Evolutionary conservation across 2,329 filamentous ascomycete species (phyloP), one percentile per base, ranked within the genome.

Genomic region (Cordyceps cicadae): DNA sequence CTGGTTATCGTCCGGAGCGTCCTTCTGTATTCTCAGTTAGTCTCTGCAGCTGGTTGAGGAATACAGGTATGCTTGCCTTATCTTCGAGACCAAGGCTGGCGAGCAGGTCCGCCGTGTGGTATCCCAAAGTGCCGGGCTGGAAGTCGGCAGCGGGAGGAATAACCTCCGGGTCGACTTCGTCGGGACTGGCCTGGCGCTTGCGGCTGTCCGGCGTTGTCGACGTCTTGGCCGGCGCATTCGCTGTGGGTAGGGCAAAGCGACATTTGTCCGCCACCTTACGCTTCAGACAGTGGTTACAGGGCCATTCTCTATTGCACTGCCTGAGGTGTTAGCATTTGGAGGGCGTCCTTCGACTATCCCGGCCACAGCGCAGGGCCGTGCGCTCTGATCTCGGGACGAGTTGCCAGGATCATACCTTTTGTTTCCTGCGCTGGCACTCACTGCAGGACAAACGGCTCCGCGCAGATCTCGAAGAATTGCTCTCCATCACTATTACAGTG

Each of bases 401-500:
- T n/a, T 19, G 2, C 32, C 1, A 19, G 29, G 9, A 9, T 26
- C 68, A 6, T 61, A 74, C 73, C 68, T 72, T 75, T 68, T 75
- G 73, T 66, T 75, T 75, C 54, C 73, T 70, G n/a, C 73, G 70
- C 45, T 70, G 66, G 60, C 73, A 79, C 66, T 79, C 77, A 5
- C 75, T 75, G 63, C 77, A 79, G 54, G 77, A 75, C 12, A 69
- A 65, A 46, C 70, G 69, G 62, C 50, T 59, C 26, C 57, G 57
- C 15, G 57, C 41, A 8, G 57, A 29, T 39, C 15, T 46, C 14
- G 57, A 54, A 26, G 57, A 39, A 39, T 26, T 59, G 41, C 39
- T 39, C 19, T 59, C 57, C 57, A 59, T 59, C 12, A 37, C 34
- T 39, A 39, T 54, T 15, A 26, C 29, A 29, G 21, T 7, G 14